Percentiles rank a stretch among this genome's conserved stretches.
These are phyloP conservation scores for Hapsidospora chrysogenum DNA, from an alignment of 495 filamentous ascomycete genomes.

Conservation along the genomic window DNA sequence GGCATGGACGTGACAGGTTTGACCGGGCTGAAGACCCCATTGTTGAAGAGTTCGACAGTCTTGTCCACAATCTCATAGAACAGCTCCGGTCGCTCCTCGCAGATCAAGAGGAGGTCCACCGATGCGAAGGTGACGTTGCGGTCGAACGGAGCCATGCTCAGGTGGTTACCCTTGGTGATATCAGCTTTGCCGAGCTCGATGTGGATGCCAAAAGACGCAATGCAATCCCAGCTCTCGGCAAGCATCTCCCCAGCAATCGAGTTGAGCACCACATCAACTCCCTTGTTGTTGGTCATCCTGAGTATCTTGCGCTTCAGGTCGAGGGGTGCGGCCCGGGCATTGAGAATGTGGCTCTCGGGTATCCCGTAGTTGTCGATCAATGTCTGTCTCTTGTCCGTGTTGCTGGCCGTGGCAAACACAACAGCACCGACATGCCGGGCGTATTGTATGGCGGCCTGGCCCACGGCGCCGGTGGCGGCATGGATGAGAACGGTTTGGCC, in stretches of 20 bases:
- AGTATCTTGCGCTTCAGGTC: slow-evolving; percentile 30
- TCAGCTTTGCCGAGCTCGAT: slow-evolving; percentile 27
- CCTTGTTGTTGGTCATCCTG: slow-evolving; percentile 27
- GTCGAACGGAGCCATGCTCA: slow-evolving; percentile 22
- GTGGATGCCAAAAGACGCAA: slow-evolving; percentile 28
- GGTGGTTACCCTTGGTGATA: slow-evolving; percentile 14
- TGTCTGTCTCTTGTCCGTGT: slow-evolving; percentile 30
- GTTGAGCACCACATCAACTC: slow-evolving; percentile 51
- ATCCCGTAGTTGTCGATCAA: slow-evolving; percentile 34
- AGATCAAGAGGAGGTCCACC: slow-evolving; percentile 24
- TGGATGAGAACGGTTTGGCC: slow-evolving; percentile 46
- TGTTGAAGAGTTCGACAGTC: slow-evolving; percentile 21
- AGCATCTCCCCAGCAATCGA: slow-evolving; percentile 29
- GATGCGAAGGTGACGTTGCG: slow-evolving; percentile 29
- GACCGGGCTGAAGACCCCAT: slow-evolving; percentile 17
- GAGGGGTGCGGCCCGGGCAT: slow-evolving; percentile 17
- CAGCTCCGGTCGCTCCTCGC: slow-evolving; percentile 20
- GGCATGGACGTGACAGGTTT: slow-evolving; percentile 15
- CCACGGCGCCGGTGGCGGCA: slow-evolving; percentile 38
- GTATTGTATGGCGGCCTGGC: slow-evolving; percentile 42
- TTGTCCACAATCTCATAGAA: slow-evolving; percentile 18
- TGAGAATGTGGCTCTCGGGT: slow-evolving; percentile 37
- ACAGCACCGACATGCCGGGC: slow-evolving; percentile 38
- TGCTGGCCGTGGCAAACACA: slow-evolving; percentile 41
- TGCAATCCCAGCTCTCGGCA: slow-evolving; percentile 26